These are phyloP conservation scores for Botrytis deweyae DNA, from an alignment of 2,329 filamentous ascomycete species.

Conservation along the genomic window DNA sequence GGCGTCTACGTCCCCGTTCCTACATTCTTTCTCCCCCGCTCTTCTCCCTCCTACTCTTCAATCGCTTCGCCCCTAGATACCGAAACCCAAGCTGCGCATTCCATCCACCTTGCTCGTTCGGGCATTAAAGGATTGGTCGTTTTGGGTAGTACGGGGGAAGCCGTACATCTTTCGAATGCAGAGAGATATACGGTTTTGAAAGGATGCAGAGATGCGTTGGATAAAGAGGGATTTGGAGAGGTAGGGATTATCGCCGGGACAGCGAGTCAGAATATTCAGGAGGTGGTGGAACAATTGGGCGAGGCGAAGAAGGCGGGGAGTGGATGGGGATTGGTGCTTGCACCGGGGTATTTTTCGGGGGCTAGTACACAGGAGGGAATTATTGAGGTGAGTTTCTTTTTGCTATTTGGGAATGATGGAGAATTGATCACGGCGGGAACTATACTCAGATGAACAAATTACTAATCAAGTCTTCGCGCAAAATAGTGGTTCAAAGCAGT, in stretches of 20 bases:
- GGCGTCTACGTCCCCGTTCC: constrained; percentile 53
- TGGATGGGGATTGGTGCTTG: constrained; percentile 62
- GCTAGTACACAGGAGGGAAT: constrained; percentile 59
- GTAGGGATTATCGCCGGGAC: constrained; percentile 61
- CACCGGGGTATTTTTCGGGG: constrained; percentile 63
- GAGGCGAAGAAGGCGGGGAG: constrained; percentile 55
- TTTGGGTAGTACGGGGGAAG: constrained; percentile 63
- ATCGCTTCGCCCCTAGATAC: constrained; percentile 45
- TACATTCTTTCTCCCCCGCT: constrained; percentile 54
- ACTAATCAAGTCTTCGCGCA: constrained; percentile 36
- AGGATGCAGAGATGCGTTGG: constrained; percentile 53
- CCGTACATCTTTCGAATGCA: constrained; percentile 56
- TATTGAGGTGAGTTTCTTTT: constrained; percentile 41
- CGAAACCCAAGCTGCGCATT: constrained; percentile 53
- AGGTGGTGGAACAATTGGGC: constrained; percentile 52
- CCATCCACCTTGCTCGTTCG: constrained; percentile 56
- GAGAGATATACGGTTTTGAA: constrained; percentile 57
- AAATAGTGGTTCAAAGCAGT: constrained; percentile 19
- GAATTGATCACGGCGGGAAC: too few species aligned
- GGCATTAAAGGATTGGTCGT: constrained; percentile 62
- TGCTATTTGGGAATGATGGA: constrained; percentile 50
- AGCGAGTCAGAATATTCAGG: constrained; percentile 55
- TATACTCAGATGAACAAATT: too few species aligned
- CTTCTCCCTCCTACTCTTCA: constrained; percentile 33
- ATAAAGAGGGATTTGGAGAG: constrained; percentile 55